phyloP scores from a whole-genome alignment of 129 eudicot genomes.

The Artemisia annua region DNA sequence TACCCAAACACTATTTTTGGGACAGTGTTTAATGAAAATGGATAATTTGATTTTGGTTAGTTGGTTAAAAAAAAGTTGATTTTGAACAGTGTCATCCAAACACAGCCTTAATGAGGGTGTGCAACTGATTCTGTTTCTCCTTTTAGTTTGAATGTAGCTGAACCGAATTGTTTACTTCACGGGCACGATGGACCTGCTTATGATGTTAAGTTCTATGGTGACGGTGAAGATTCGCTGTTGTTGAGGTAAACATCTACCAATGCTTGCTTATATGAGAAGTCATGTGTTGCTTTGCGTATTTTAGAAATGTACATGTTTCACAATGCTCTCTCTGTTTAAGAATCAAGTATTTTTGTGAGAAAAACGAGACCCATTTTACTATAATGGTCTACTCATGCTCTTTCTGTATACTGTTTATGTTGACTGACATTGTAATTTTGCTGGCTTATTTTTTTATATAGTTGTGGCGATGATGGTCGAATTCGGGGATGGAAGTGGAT shows the following conservation, averaged over 20 bases:
- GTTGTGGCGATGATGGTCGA: conserved; percentile 98
- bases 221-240: no score
- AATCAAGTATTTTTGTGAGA: not conserved
- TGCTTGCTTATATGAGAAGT: not conserved
- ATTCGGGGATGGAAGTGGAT: conserved; percentile 97
- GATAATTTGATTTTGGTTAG: no score
- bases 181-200: no score
- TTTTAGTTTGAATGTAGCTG: no score
- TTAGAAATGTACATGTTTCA: not conserved
- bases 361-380: not conserved
- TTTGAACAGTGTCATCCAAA: no score
- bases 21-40: no score
- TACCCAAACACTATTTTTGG: no score
- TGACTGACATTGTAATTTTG: not conserved
- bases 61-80: no score
- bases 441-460: conserved; percentile 31
- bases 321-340: not conserved
- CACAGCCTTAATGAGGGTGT: no score
- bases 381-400: not conserved
- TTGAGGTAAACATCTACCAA: no score
- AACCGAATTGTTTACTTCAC: no score
- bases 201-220: not conserved
- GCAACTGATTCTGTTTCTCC: no score
- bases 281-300: conserved; percentile 3
- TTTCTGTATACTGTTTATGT: not conserved